A percentile compares a stretch with the other conserved stretches of the same genome.
Evolutionary conservation across 306 rosid species (phyloP).

Genomic region (Luffa acutangula): DNA sequence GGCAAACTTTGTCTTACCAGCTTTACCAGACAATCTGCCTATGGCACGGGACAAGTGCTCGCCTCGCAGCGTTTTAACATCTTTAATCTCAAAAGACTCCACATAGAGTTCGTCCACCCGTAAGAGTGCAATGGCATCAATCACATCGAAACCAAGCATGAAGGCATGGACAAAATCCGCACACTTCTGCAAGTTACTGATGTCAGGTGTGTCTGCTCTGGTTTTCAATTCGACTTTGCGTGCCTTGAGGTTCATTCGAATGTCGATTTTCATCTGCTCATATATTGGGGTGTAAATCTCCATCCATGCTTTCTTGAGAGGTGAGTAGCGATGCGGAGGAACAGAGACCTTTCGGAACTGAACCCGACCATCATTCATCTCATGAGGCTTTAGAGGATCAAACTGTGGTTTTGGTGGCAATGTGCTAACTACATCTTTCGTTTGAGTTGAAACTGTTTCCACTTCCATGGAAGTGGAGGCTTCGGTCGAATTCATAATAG

Average conservation of each 20-base stretch:
- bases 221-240: constrained; percentile 78
- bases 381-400: constrained; percentile 74
- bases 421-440: constrained; percentile 8
- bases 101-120: constrained; percentile 84
- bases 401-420: constrained; percentile 63
- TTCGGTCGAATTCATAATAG: constrained; percentile 42
- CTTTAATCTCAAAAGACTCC: constrained; percentile 87
- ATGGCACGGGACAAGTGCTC: constrained; percentile 89
- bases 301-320: constrained; percentile 88
- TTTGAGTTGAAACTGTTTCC: constrained; percentile 26
- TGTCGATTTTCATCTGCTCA: constrained; percentile 75
- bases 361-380: constrained; percentile 72
- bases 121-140: constrained; percentile 70
- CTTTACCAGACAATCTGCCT: constrained; percentile 81
- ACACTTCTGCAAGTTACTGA: constrained; percentile 71
- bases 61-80: constrained; percentile 68
- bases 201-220: constrained; percentile 63
- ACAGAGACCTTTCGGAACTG: constrained; percentile 75
- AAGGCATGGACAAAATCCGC: constrained; percentile 92
- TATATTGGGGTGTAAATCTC: constrained; percentile 65
- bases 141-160: constrained; percentile 77
- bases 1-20: constrained; percentile 77
- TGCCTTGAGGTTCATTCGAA: constrained; percentile 79
- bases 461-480: constrained; percentile 48
- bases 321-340: constrained; percentile 71